Evolutionary conservation across 345 rosid species (phyloP), one percentile per base, ranked within the genome.

Genomic region (Bruguiera sexangula): DNA sequence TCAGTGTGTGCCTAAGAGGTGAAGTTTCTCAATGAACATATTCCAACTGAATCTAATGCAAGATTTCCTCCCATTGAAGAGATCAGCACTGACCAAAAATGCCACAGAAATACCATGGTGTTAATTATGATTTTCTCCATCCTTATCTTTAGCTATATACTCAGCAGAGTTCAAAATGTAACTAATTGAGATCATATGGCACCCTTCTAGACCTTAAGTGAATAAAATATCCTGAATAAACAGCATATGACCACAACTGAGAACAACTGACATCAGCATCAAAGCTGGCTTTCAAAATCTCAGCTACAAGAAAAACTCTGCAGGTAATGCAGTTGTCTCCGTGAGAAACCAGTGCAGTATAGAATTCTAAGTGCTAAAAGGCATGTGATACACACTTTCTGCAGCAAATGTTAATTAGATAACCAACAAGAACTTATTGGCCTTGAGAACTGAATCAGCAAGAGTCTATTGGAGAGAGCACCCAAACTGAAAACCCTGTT

Each of bases 401-500:
- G 29, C 60, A 0, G 24, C 56, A 48, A 18, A 62, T 31, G 55
- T 43, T 22, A 54, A n/a, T 27, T 39, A 66, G 29, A 74, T 60
- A 70, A 66, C 46, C 62, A 67, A 77, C 50, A 70, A 73, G 60
- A 73, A 64, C 67, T 69, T 57, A 53, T 52, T 50, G 59, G 32
- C 39, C 76, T 58, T 66, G 73, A 67, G 76, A 68, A 70, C 74
- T 67, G 78, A 67, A 81, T 76, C 72, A 71, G 71, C 74, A 66
- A 64, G 57, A 68, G 60, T 69, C 76, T 77, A 71, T 71, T 79
- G 71, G 66, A 62, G 79, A 74, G 77, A 75, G 78, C 86, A 82
- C 76, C 77, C 83, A 75, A 67, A 74, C 78, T 67, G 69, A 71
- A 75, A 77, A 81, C 86, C 96, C 98, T 91, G 92, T 89, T 80